Evolutionary conservation across 2,329 filamentous ascomycete species (phyloP).

Genomic region (Colletotrichum eleusines): DNA sequence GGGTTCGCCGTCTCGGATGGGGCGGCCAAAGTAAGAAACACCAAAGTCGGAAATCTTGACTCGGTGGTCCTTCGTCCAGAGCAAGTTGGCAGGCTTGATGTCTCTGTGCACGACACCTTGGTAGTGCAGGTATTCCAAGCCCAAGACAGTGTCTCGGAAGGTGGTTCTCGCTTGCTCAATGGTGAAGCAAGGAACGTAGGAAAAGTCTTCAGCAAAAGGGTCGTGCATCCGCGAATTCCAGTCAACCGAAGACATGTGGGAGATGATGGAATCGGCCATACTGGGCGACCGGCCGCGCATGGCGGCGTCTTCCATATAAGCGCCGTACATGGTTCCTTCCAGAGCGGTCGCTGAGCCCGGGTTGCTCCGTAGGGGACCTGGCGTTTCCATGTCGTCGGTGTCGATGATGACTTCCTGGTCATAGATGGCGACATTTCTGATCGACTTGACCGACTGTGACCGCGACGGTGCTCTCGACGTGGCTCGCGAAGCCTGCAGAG

Average conservation of each 20-base stretch:
- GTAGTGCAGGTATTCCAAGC: slow-evolving; percentile 92
- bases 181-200: slow-evolving; percentile 94
- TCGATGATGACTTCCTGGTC: slow-evolving; percentile 33
- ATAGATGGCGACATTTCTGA: slow-evolving; percentile 36
- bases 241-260: slow-evolving; percentile 76
- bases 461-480: slow-evolving; percentile 63
- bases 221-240: slow-evolving; percentile 70
- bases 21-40: slow-evolving; percentile 94
- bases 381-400: slow-evolving; percentile 68
- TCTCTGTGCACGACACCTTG: slow-evolving; percentile 87
- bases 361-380: slow-evolving; percentile 62
- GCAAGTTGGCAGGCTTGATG: slow-evolving; percentile 89
- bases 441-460: slow-evolving; percentile 60
- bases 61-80: slow-evolving; percentile 85
- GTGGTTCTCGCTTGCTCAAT: slow-evolving; percentile 83
- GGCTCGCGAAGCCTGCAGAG: slow-evolving; percentile 53
- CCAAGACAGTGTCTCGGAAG: slow-evolving; percentile 93
- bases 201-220: slow-evolving; percentile 85
- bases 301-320: slow-evolving; percentile 70
- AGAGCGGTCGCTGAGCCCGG: slow-evolving; percentile 69
- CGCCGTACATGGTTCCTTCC: slow-evolving; percentile 82
- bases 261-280: slow-evolving; percentile 81
- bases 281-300: slow-evolving; percentile 80
- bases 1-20: slow-evolving; percentile 84
- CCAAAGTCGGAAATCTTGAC: slow-evolving; percentile 99